Percentiles rank a stretch among this genome's conserved stretches.
phyloP scores from a whole-genome alignment of 257 asterid genomes.

The Ocimum tenuiflorum region DNA sequence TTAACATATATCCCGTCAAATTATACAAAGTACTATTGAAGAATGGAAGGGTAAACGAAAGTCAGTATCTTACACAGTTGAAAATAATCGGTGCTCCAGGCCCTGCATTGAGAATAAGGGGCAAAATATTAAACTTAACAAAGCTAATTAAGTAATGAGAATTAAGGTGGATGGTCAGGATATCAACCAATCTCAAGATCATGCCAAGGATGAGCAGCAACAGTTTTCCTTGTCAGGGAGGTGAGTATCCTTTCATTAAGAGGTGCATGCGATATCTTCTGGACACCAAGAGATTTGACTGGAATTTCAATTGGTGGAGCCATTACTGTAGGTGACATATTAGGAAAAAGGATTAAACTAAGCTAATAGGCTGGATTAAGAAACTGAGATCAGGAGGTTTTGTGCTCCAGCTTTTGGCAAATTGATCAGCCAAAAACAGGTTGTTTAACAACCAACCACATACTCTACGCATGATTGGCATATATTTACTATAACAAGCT shows the following conservation, averaged over 20 bases:
- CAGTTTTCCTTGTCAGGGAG: slow-evolving; percentile 71
- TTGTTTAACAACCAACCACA: background rate
- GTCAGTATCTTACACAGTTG: slow-evolving; percentile 65
- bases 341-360: slow-evolving; percentile 12
- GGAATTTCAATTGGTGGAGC: slow-evolving; percentile 53
- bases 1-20: slow-evolving; percentile 7
- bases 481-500: background rate
- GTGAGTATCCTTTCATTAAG: slow-evolving; percentile 84
- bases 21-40: background rate
- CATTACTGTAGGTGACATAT: slow-evolving; percentile 39
- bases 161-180: slow-evolving; percentile 10
- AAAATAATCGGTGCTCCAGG: slow-evolving; percentile 75
- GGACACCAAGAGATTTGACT: slow-evolving; percentile 17
- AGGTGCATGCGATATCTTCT: slow-evolving; percentile 43
- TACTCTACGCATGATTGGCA: background rate
- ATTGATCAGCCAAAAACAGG: background rate
- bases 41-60: slow-evolving; percentile 7
- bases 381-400: background rate
- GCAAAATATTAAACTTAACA: background rate
- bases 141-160: background rate
- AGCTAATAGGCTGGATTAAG: slow-evolving; percentile 8
- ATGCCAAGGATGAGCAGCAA: slow-evolving; percentile 99
- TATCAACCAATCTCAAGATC: slow-evolving; percentile 86
- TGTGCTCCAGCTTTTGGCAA: too few species aligned
- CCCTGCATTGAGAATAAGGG: slow-evolving; percentile 50